phyloP scores from a whole-genome alignment of 805 yeast genomes.

The Lipomyces chichibuensis region DNA sequence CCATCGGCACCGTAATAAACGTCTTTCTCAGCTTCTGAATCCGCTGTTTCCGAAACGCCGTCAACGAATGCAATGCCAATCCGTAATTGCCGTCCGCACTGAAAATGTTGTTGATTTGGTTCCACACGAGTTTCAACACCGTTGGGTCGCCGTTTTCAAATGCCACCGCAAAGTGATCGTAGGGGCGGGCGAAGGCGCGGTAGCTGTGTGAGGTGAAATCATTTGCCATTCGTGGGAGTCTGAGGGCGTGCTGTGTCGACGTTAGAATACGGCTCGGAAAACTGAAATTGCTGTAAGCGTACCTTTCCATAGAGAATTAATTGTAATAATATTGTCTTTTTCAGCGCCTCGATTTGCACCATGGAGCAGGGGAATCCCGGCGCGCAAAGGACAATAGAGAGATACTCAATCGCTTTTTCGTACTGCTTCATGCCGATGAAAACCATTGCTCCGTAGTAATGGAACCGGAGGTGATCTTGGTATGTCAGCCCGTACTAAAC shows the following conservation, averaged over 20 bases:
- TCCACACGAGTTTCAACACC: constrained; percentile 24
- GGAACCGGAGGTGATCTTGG: constrained; percentile 27
- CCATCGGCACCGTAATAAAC: constrained; percentile 26
- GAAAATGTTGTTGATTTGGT: constrained; percentile 16
- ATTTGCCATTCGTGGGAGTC: constrained; percentile 21
- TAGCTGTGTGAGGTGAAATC: constrained; percentile 11
- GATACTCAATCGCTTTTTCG: constrained; percentile 29
- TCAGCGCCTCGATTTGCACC: constrained; percentile 31
- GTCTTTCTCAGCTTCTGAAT: constrained; percentile 19
- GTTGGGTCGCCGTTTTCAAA: constrained; percentile 20
- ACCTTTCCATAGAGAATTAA: constrained; percentile 23
- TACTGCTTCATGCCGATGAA: constrained; percentile 20
- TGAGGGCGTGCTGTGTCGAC: neutral
- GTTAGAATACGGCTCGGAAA: neutral
- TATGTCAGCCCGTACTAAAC: constrained; percentile 14
- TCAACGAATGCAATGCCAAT: constrained; percentile 20
- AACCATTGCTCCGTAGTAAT: constrained; percentile 33
- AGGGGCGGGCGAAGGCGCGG: constrained; percentile 26
- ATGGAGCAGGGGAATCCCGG: constrained; percentile 16
- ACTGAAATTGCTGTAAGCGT: neutral
- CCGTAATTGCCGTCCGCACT: constrained; percentile 27
- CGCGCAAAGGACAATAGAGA: constrained; percentile 21
- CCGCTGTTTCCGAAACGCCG: constrained; percentile 29
- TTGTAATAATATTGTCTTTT: constrained; percentile 27
- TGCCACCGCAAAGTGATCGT: constrained; percentile 27